A percentile compares a stretch with the other conserved stretches of the same genome.
Conservation (phyloP, 2,329 filamentous ascomycete species). For the Grosmannia clavigera region DNA sequence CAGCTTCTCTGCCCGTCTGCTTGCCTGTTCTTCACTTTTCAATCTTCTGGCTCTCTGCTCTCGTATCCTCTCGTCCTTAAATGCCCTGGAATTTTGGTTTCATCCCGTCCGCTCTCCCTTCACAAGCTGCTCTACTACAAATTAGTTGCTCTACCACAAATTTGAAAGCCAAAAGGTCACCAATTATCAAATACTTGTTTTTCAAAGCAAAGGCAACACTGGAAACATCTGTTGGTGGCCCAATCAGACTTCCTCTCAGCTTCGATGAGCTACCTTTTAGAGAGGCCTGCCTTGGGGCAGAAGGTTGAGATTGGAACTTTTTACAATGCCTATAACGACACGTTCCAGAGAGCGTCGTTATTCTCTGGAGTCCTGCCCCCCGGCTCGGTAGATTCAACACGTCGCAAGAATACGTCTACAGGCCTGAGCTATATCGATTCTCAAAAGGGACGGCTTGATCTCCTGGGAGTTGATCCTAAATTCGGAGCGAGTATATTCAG, state of each 20-base stretch:
- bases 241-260: not conserved
- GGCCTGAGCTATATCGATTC: not conserved
- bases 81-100: too few species aligned
- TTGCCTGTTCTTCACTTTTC: not conserved
- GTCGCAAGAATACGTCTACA: not conserved
- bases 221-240: not conserved
- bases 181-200: too few species aligned
- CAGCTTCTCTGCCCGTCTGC: not conserved
- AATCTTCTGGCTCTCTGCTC: not conserved
- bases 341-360: constrained; percentile 1
- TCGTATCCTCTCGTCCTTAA: not conserved
- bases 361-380: not conserved
- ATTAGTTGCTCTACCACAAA: too few species aligned
- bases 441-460: not conserved
- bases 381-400: not conserved
- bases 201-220: not conserved
- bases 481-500: not conserved
- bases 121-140: too few species aligned
- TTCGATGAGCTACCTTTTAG: not conserved
- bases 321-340: constrained; percentile 7
- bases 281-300: constrained; percentile 6
- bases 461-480: not conserved
- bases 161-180: too few species aligned
- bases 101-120: too few species aligned
- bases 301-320: constrained; percentile 3